phyloP scores from a whole-genome alignment of 78 protist species.

The Dictyostelium brefeldianum region DNA sequence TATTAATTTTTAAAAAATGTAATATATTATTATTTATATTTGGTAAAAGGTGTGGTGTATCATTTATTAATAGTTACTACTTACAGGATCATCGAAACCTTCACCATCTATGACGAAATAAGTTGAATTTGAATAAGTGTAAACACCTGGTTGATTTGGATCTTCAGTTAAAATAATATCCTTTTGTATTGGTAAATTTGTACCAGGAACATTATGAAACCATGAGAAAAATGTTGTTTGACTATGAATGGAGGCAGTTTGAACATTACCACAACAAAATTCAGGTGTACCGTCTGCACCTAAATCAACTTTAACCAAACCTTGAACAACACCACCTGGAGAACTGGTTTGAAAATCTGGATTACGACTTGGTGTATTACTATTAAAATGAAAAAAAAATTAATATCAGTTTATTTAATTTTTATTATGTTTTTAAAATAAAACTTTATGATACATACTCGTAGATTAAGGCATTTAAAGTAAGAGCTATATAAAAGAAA shows the following conservation, averaged over 20 bases:
- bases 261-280: neutral
- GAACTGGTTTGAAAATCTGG: neutral
- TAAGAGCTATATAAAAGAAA: too few relatives aligned
- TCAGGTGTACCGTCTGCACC: slow-evolving; percentile 15
- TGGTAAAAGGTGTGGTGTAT: too few relatives aligned
- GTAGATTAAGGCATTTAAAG: too few relatives aligned
- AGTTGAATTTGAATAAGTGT: neutral
- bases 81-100: slow-evolving; percentile 26
- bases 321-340: neutral
- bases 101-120: slow-evolving; percentile 41
- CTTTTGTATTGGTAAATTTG: slow-evolving; percentile 1
- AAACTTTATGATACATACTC: too few relatives aligned
- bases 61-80: neutral
- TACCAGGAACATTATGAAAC: neutral
- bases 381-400: neutral
- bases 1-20: neutral
- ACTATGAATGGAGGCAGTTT: neutral
- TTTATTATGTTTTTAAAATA: too few relatives aligned
- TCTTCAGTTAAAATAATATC: neutral
- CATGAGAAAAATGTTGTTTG: neutral
- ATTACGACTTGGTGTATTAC: neutral
- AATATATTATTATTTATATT: neutral
- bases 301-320: neutral
- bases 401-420: neutral
- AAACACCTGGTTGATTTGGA: neutral